Conservation (phyloP, 495 filamentous ascomycete species). For the Margaritispora aquatica region DNA sequence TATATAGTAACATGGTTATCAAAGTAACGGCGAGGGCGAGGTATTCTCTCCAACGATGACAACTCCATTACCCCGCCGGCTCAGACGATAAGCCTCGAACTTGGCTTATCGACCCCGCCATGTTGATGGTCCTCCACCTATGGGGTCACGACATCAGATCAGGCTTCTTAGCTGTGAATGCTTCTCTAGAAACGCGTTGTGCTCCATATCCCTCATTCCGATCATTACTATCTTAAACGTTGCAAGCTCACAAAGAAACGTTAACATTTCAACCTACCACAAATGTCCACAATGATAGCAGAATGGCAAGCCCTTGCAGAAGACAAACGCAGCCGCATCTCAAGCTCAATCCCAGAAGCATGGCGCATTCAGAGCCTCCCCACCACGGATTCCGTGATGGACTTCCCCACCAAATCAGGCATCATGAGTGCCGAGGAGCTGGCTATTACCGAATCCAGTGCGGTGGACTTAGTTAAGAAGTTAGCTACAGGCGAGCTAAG, state of each 20-base stretch:
- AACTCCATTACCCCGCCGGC: neutral
- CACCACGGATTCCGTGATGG: conserved; percentile 26
- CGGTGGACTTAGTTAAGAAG: conserved; percentile 15
- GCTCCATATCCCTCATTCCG: too few species aligned
- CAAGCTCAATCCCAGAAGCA: conserved; percentile 18
- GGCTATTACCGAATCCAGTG: conserved; percentile 50
- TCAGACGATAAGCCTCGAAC: neutral
- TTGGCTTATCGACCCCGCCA: neutral
- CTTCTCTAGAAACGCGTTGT: too few species aligned
- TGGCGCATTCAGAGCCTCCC: conserved; percentile 16
- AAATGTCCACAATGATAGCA: neutral
- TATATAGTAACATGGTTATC: too few species aligned
- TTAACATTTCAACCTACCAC: too few species aligned
- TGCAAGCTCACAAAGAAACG: too few species aligned
- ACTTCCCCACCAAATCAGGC: conserved; percentile 41
- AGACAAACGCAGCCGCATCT: conserved; percentile 17
- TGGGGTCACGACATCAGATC: neutral
- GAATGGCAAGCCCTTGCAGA: conserved; percentile 15
- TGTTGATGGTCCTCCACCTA: neutral
- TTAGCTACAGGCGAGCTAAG: conserved; percentile 29
- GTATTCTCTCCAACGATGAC: too few species aligned
- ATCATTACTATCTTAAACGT: too few species aligned
- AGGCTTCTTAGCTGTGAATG: neutral
- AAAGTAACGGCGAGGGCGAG: too few species aligned
- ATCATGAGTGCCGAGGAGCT: conserved; percentile 47